Evolutionary conservation across 805 yeast species (phyloP), one percentile per base, ranked within the genome.

Genomic region (Candida suzukii): DNA sequence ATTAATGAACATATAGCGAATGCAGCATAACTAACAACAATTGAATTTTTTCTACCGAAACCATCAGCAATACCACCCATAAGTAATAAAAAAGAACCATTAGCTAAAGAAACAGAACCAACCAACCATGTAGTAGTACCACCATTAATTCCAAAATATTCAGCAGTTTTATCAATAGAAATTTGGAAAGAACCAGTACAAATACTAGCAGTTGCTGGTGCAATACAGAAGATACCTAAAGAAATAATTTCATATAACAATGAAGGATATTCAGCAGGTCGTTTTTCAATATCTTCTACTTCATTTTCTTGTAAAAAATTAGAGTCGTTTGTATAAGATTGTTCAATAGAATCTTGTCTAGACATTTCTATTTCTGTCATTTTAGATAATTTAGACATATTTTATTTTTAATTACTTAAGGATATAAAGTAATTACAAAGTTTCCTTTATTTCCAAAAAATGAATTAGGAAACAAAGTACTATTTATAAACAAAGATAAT

Each of bases 11-110:
- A 59, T 2, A 57, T 28, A 0, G 69, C 60, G 44, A 50, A 68
- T 18, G 53, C 47, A 11, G 47, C 27, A 39, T 57, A 70, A 13
- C 71, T 63, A 8, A 53, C 46, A 2, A 69, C 39, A 11, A 71
- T 54, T 8, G 70, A 57, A 17, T 60, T 57, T 41, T 61, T 68
- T 25, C 76, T 56, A n/a, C 76, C 76, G 48, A 71, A 53, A 0
- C 66, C 61, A 53, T 71, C 77, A 1, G 76, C 70, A n/a, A 72
- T 46, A 21, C 68, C 70, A 10, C 76, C 74, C 61, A 68, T 62
- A 10, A 71, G 40, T 17, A 71, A 52, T 24, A 72, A 52, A 34
- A 67, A 60, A 3, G 73, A 56, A 8, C 75, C 76, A 38, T 63
- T 63, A 4, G 73, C 71, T 13, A 71, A 54, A 37, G 57, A 56